Conservation (phyloP, 768 basidiomycete genomes). For the Auricularia auricula-judae region DNA sequence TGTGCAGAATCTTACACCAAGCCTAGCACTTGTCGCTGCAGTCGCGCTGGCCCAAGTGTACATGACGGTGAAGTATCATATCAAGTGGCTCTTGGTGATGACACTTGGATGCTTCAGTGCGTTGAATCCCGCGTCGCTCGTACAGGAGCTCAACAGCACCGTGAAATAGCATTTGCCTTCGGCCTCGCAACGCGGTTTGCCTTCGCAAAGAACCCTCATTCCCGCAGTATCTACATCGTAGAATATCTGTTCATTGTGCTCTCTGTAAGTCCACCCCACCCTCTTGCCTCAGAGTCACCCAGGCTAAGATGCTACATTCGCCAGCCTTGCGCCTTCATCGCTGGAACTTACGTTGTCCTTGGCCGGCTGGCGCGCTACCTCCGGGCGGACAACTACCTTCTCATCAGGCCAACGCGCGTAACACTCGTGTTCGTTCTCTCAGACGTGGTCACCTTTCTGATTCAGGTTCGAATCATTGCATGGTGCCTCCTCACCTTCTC, state of each 20-base stretch:
- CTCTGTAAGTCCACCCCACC: constrained; percentile 27
- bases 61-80: constrained; percentile 32
- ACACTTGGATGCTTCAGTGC: constrained; percentile 45
- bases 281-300: neutral
- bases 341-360: constrained; percentile 57
- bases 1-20: neutral
- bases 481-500: neutral
- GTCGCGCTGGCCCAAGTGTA: constrained; percentile 35
- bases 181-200: constrained; percentile 49
- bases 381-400: constrained; percentile 33
- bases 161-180: constrained; percentile 36
- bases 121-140: constrained; percentile 11
- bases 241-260: constrained; percentile 53
- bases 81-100: constrained; percentile 53
- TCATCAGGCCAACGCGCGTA: constrained; percentile 38
- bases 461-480: constrained; percentile 33
- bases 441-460: constrained; percentile 55
- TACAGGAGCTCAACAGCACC: neutral
- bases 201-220: constrained; percentile 42
- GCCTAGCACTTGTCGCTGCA: constrained; percentile 25
- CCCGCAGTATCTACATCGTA: constrained; percentile 38
- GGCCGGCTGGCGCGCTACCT: constrained; percentile 47
- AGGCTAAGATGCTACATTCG: neutral
- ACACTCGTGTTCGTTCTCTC: constrained; percentile 49
- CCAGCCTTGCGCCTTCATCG: constrained; percentile 67